These are phyloP conservation scores for Cruciata laevipes DNA, from an alignment of 257 asterid genomes.

Conservation along the genomic window DNA sequence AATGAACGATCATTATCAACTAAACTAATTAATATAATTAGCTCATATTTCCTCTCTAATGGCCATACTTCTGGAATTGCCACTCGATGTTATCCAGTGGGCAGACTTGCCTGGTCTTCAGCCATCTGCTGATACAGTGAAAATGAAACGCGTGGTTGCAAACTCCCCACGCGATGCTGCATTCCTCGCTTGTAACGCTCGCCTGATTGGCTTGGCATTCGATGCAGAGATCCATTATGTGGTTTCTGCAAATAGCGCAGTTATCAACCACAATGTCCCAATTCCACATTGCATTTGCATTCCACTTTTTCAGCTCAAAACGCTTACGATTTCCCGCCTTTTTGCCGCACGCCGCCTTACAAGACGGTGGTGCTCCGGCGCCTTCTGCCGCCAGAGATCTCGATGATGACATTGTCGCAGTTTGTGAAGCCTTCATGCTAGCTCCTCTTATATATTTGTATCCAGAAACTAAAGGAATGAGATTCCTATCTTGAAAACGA, in stretches of 20 bases:
- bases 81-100: conserved; percentile 96
- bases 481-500: background rate
- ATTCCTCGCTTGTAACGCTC: conserved; percentile 94
- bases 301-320: conserved; percentile 89
- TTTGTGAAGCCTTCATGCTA: no score
- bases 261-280: conserved; percentile 97
- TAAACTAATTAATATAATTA: no score
- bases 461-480: background rate
- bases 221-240: conserved; percentile 93
- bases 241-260: conserved; percentile 94
- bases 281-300: conserved; percentile 83
- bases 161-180: conserved; percentile 98
- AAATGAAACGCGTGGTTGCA: conserved; percentile 99
- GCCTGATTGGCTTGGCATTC: conserved; percentile 99
- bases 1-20: no score
- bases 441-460: no score
- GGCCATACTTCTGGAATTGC: conserved; percentile 98
- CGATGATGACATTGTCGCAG: conserved; percentile 57
- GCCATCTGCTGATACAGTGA: conserved; percentile 99
- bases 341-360: conserved; percentile 10
- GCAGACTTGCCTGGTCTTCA: conserved; percentile 96
- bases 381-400: conserved; percentile 54
- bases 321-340: conserved; percentile 47
- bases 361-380: conserved; percentile 29
- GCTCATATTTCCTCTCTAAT: no score